Evolutionary conservation across 345 rosid genomes (phyloP).

Genomic region (Euclidium syriacum): DNA sequence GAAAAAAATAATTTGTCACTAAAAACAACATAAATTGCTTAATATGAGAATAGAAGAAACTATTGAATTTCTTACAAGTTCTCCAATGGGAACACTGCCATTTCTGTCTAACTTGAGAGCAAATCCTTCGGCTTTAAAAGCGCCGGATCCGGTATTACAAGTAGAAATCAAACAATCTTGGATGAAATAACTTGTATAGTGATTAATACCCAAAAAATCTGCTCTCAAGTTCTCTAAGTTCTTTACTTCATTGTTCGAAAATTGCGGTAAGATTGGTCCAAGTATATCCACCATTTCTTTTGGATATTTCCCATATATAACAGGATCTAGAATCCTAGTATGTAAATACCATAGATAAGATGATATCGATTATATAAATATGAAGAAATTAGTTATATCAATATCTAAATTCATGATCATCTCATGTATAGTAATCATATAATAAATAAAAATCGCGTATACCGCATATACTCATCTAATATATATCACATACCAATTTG

Average conservation of each 20-base stretch:
- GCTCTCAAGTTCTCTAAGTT: conserved; percentile 31
- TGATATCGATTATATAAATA: background rate
- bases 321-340: conserved; percentile 60
- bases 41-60: background rate
- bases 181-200: conserved; percentile 49
- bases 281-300: conserved; percentile 44
- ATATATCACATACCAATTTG: conserved; percentile 64
- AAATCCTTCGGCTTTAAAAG: conserved; percentile 45
- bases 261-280: conserved; percentile 42
- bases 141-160: conserved; percentile 45
- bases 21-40: background rate
- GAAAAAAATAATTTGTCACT: background rate
- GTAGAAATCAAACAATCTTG: conserved; percentile 48
- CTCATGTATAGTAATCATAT: background rate
- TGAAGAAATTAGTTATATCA: background rate
- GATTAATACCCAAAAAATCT: conserved; percentile 62
- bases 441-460: too few relatives aligned
- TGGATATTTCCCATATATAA: conserved; percentile 54
- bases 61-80: conserved; percentile 36
- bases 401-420: background rate
- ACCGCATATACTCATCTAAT: too few relatives aligned
- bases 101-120: conserved; percentile 30
- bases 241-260: conserved; percentile 39
- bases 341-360: background rate
- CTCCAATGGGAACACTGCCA: conserved; percentile 44